Evolutionary conservation across 805 yeast genomes (phyloP).

Genomic region (Teunomyces barrocoloradensis): DNA sequence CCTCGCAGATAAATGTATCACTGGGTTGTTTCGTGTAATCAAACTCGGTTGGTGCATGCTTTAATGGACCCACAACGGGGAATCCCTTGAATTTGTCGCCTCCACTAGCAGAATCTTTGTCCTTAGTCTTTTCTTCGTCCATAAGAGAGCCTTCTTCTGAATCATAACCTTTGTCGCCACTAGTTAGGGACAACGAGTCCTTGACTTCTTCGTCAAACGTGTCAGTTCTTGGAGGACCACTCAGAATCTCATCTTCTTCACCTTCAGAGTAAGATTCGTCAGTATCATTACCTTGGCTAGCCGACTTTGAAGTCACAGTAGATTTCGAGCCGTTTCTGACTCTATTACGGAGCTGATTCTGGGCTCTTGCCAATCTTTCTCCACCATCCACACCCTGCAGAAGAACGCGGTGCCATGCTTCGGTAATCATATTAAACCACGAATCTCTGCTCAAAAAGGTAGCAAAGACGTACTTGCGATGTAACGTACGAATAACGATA

Average conservation of each 20-base stretch:
- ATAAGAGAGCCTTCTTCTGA: not conserved
- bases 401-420: conserved; percentile 60
- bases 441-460: conserved; percentile 81
- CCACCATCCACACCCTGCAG: conserved; percentile 18
- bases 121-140: conserved; percentile 1
- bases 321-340: conserved; percentile 9
- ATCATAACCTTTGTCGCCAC: not conserved
- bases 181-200: not conserved
- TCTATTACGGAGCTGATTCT: conserved; percentile 1
- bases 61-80: conserved; percentile 60
- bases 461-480: conserved; percentile 74
- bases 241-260: not conserved
- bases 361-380: conserved; percentile 1
- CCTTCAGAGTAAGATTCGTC: conserved; percentile 10
- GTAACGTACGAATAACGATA: conserved; percentile 63
- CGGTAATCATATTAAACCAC: conserved; percentile 65
- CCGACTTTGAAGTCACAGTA: conserved; percentile 5
- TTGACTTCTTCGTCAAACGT: not conserved
- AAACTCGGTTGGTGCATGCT: conserved; percentile 57
- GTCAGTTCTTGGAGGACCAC: not conserved
- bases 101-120: not conserved
- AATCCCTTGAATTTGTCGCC: conserved; percentile 34
- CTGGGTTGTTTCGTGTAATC: conserved; percentile 43
- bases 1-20: conserved; percentile 57
- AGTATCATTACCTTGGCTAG: conserved; percentile 16